Conservation (phyloP, 768 basidiomycete species). For the Chlorophyllum brunneum region DNA sequence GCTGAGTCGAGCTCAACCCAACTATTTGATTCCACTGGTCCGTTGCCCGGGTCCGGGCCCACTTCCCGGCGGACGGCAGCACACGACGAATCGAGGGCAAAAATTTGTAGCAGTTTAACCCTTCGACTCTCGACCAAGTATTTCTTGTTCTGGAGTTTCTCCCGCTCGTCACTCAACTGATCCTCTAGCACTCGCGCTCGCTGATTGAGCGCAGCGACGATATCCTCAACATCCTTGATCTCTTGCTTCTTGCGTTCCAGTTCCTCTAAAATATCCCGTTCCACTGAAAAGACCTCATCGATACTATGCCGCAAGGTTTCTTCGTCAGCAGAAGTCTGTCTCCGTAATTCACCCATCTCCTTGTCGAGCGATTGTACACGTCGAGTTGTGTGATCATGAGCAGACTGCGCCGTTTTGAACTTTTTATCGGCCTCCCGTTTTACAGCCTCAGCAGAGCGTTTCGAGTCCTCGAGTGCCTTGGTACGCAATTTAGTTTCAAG, state of each 20-base stretch:
- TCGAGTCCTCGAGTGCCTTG: conserved; percentile 83
- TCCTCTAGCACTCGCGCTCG: conserved; percentile 76
- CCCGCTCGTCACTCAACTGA: conserved; percentile 58
- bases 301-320: conserved; percentile 44
- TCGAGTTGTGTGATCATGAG: conserved; percentile 58
- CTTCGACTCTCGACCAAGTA: not conserved
- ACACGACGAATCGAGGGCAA: not conserved
- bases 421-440: conserved; percentile 89
- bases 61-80: not conserved
- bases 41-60: not conserved
- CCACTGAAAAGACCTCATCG: conserved; percentile 41
- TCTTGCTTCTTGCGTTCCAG: conserved; percentile 58
- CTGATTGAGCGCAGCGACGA: conserved; percentile 54
- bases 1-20: not conserved
- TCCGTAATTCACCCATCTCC: conserved; percentile 54
- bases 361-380: conserved; percentile 57
- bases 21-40: not conserved
- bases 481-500: conserved; percentile 79
- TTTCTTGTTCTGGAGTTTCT: conserved; percentile 40
- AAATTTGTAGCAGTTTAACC: not conserved
- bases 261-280: conserved; percentile 49
- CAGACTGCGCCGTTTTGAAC: conserved; percentile 62
- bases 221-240: conserved; percentile 62
- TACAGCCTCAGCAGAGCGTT: conserved; percentile 73
- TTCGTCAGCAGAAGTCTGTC: conserved; percentile 53